Conservation (phyloP, 768 basidiomycete genomes). For the Arthromyces matolae region DNA sequence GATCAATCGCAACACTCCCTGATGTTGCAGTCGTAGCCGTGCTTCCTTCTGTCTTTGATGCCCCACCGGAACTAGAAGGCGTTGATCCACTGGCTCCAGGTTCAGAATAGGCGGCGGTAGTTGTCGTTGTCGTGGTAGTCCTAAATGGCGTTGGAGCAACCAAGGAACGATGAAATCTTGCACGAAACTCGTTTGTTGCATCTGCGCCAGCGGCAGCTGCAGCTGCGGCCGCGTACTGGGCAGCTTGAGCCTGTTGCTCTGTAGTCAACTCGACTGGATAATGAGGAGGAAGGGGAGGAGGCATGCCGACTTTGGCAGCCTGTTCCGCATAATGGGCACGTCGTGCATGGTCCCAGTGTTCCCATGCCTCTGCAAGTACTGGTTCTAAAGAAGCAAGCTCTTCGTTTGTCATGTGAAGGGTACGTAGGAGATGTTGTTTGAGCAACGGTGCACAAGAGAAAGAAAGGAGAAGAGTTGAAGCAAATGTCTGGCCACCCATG, state of each 20-base stretch:
- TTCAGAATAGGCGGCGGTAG: constrained; percentile 11
- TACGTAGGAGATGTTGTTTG: constrained; percentile 72
- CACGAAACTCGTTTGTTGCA: constrained; percentile 55
- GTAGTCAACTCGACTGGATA: constrained; percentile 25
- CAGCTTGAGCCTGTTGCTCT: constrained; percentile 12
- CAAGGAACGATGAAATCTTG: constrained; percentile 61
- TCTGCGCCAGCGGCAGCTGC: constrained; percentile 21
- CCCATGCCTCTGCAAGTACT: constrained; percentile 80
- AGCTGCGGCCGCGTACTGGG: constrained; percentile 15
- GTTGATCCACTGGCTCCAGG: background rate
- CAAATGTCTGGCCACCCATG: constrained; percentile 72
- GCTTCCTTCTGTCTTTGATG: background rate
- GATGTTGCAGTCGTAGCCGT: background rate
- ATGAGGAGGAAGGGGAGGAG: constrained; percentile 22
- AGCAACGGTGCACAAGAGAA: constrained; percentile 71
- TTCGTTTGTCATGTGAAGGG: constrained; percentile 71
- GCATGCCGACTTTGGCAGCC: constrained; percentile 31
- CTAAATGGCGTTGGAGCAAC: constrained; percentile 60
- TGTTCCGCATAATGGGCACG: constrained; percentile 41
- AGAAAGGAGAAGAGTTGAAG: constrained; percentile 71
- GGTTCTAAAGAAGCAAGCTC: constrained; percentile 77
- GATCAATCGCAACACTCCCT: constrained; percentile 32
- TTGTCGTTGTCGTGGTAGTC: constrained; percentile 13
- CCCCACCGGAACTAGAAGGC: background rate
- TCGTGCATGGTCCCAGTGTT: constrained; percentile 77